Evolutionary conservation across 768 basidiomycete species (phyloP).

Genomic region (Phanerochaete sordida): DNA sequence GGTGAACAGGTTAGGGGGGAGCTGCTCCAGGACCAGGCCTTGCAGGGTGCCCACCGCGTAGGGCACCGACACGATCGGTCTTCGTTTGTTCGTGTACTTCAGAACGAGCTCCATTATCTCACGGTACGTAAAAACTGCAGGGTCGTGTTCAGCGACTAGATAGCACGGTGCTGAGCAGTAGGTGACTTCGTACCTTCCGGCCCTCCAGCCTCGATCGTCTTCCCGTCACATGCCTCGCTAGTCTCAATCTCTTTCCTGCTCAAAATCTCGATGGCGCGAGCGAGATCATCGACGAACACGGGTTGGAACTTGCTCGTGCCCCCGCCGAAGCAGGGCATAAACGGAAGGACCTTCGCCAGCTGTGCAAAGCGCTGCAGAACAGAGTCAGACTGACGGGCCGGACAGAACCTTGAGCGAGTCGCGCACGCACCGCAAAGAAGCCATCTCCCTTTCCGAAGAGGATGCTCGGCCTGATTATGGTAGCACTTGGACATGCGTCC

Average conservation of each 20-base stretch:
- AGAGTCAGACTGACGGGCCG: neutral
- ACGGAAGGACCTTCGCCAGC: constrained; percentile 57
- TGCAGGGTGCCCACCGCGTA: constrained; percentile 62
- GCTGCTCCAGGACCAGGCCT: constrained; percentile 56
- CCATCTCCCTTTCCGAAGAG: constrained; percentile 76
- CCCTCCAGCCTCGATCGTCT: constrained; percentile 45
- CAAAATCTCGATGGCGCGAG: constrained; percentile 55
- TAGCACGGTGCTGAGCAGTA: neutral
- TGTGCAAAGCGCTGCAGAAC: constrained; percentile 54
- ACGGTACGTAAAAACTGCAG: constrained; percentile 61
- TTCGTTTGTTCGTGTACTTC: constrained; percentile 43
- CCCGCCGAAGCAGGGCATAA: constrained; percentile 76
- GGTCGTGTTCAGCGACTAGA: constrained; percentile 20
- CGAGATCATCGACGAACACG: constrained; percentile 69
- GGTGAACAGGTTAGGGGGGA: constrained; percentile 65
- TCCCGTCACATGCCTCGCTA: constrained; percentile 33
- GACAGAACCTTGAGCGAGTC: neutral
- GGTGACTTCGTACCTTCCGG: constrained; percentile 41
- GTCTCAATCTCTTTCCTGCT: constrained; percentile 42
- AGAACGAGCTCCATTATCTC: constrained; percentile 67
- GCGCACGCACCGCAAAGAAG: constrained; percentile 60
- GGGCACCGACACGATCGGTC: constrained; percentile 63
- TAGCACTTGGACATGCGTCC: constrained; percentile 44
- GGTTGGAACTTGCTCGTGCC: constrained; percentile 67
- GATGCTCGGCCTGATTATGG: constrained; percentile 67